Evolutionary conservation across 495 filamentous ascomycete species (phyloP), one percentile per base, ranked within the genome.

Genomic region (Lichina pygmaea): DNA sequence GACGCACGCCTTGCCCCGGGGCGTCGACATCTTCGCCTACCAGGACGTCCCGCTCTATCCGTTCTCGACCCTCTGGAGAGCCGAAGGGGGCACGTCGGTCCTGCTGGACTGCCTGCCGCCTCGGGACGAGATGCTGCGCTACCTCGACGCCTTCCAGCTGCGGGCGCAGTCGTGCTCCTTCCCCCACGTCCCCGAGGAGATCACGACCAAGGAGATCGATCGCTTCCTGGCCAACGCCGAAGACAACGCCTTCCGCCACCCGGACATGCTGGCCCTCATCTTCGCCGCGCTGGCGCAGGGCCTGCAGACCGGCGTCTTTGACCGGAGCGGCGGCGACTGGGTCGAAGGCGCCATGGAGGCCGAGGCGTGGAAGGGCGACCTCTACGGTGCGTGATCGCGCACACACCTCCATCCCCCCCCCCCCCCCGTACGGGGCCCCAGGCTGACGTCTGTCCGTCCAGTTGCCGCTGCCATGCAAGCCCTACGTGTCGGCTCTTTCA

Each of bases 261-360:
- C 64, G 9, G 61, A 66, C 41, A 61, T 65, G 60, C 61, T 67
- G 12, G 64, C 63, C 11, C 48, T 67, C 33, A 52, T 67, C n/a
- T 67, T 67, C 47, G 58, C 62, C 1, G 55, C 61, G 8, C 54
- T 67, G 12, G 64, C 64, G 0, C 56, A 60, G 17, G 64, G 64
- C 2, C 48, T 59, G 41, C 64, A 67, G 48, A 53, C 62, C 45
- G 61, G 60, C 10, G 57, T 60, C 5, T 61, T 54, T 44, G 64
- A 67, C 48, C 59, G 56, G 36, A 56, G 45, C 49, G 62, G 60
- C 12, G 56, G 54, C 1, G 44, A 55, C 31, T 67, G 64, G 64
- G 50, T 57, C 7, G 53, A 52, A 17, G 59, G 57, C 13, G 51
- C 47, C n/a, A 54, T 63, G 52, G 54, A 59, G 42, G 38, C 48